Evolutionary conservation across 1,284 basidiomycete species (phyloP).

Genomic region (Vanrija pseudolonga): DNA sequence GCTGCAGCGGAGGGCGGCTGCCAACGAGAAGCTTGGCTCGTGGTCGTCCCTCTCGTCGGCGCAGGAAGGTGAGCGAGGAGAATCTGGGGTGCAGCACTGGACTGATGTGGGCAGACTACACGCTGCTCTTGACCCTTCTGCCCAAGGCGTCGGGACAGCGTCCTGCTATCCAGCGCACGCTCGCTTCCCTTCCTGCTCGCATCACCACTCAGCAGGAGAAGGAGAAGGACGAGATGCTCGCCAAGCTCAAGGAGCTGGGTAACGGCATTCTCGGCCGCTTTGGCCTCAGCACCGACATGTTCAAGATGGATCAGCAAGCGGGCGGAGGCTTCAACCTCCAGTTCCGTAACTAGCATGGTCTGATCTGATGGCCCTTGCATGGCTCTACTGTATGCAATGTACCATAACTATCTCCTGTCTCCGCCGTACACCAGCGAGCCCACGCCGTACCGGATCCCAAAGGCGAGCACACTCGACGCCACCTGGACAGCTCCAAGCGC

Average conservation of each 20-base stretch:
- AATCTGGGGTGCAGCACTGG: background rate
- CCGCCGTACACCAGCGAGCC: conserved; percentile 84
- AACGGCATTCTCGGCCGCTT: conserved; percentile 87
- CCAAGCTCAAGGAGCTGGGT: conserved; percentile 87
- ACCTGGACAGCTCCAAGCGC: conserved; percentile 71
- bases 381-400: background rate
- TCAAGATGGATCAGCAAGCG: conserved; percentile 87
- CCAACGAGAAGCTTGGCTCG: conserved; percentile 72
- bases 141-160: conserved; percentile 58
- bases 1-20: conserved; percentile 75
- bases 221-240: conserved; percentile 89
- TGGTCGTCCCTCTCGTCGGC: conserved; percentile 79
- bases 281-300: conserved; percentile 85
- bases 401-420: conserved; percentile 61
- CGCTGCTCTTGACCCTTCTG: conserved; percentile 61
- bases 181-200: conserved; percentile 61
- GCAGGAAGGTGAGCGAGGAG: conserved; percentile 66
- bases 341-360: conserved; percentile 55
- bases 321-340: conserved; percentile 92
- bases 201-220: conserved; percentile 67
- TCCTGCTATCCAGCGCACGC: conserved; percentile 54
- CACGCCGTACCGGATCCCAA: conserved; percentile 78
- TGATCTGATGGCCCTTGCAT: background rate
- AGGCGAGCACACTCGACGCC: conserved; percentile 69
- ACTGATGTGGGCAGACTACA: conserved; percentile 63